These are phyloP conservation scores for Nothophaeocryptopus gaeumannii DNA, from an alignment of 2,329 filamentous ascomycete genomes.

Conservation along the genomic window DNA sequence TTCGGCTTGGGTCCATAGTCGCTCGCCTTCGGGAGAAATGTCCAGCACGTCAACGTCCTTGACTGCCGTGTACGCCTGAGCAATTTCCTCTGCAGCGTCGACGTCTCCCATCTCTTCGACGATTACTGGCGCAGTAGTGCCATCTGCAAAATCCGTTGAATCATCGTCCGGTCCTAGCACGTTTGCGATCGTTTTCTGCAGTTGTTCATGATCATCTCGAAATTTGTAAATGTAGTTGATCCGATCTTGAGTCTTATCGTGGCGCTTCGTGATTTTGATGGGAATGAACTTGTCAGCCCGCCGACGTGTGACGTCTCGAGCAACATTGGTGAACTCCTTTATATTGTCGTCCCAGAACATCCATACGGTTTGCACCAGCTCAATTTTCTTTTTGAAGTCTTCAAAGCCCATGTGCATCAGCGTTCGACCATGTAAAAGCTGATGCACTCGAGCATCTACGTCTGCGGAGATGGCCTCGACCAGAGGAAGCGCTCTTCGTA, in stretches of 20 bases:
- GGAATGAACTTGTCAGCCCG: slow-evolving; percentile 98
- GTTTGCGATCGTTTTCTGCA: slow-evolving; percentile 93
- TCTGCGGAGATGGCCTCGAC: slow-evolving; percentile 96
- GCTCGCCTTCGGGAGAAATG: slow-evolving; percentile 83
- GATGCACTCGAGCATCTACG: slow-evolving; percentile 80
- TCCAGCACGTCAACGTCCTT: slow-evolving; percentile 95
- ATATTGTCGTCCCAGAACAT: slow-evolving; percentile 90
- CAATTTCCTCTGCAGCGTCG: slow-evolving; percentile 93
- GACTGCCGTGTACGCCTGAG: slow-evolving; percentile 87
- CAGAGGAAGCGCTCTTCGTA: slow-evolving; percentile 84
- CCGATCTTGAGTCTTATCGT: slow-evolving; percentile 83
- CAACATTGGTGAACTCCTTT: slow-evolving; percentile 97
- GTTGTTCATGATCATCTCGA: slow-evolving; percentile 93
- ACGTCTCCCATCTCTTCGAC: slow-evolving; percentile 96
- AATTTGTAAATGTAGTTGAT: slow-evolving; percentile 94
- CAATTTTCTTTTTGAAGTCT: slow-evolving; percentile 85
- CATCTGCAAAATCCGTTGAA: slow-evolving; percentile 54
- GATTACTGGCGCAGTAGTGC: slow-evolving; percentile 64
- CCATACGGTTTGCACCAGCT: slow-evolving; percentile 80
- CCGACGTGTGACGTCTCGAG: slow-evolving; percentile 87
- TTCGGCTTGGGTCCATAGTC: slow-evolving; percentile 89
- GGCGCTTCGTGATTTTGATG: slow-evolving; percentile 89
- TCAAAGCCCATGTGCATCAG: slow-evolving; percentile 89
- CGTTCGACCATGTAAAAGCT: slow-evolving; percentile 77
- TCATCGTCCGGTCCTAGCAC: slow-evolving; percentile 70